A percentile compares a stretch with the other conserved stretches of the same genome.
phyloP scores from a whole-genome alignment of 352 stramenopile genomes.

The Pseudoperonospora humuli region DNA sequence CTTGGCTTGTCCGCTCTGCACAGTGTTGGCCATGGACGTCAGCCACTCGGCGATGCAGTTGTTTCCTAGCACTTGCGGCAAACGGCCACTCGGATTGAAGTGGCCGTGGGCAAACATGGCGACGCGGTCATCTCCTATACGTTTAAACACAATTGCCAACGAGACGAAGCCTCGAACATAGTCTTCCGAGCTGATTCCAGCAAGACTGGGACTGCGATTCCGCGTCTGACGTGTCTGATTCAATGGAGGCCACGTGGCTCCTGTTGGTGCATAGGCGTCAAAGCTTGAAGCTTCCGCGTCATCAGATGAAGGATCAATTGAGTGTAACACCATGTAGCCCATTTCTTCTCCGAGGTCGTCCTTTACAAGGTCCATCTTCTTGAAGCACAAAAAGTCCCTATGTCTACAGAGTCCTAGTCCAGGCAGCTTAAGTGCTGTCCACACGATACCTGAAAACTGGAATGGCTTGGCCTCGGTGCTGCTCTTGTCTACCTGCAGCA shows the following conservation, averaged over 20 bases:
- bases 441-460: conserved; percentile 70
- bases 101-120: conserved; percentile 61
- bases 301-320: conserved; percentile 43
- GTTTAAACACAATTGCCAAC: conserved; percentile 55
- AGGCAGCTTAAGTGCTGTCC: conserved; percentile 48
- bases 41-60: conserved; percentile 50
- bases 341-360: conserved; percentile 58
- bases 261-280: conserved; percentile 8
- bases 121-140: conserved; percentile 46
- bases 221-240: conserved; percentile 4
- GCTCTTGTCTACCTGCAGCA: conserved; percentile 64
- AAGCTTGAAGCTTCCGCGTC: conserved; percentile 14
- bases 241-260: conserved; percentile 22
- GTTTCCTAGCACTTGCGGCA: conserved; percentile 46
- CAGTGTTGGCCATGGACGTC: conserved; percentile 50
- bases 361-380: conserved; percentile 60
- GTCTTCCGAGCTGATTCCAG: conserved; percentile 9
- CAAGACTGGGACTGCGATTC: conserved; percentile 13
- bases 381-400: conserved; percentile 70
- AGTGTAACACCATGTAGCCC: conserved; percentile 62
- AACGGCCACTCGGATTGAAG: conserved; percentile 50
- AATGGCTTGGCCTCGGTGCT: conserved; percentile 48
- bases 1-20: conserved; percentile 65
- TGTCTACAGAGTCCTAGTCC: conserved; percentile 51
- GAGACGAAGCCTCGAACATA: conserved; percentile 62